Evolutionary conservation across 2,329 filamentous ascomycete genomes (phyloP), one percentile per base, ranked within the genome.

Genomic region (Apiospora pterosperma): DNA sequence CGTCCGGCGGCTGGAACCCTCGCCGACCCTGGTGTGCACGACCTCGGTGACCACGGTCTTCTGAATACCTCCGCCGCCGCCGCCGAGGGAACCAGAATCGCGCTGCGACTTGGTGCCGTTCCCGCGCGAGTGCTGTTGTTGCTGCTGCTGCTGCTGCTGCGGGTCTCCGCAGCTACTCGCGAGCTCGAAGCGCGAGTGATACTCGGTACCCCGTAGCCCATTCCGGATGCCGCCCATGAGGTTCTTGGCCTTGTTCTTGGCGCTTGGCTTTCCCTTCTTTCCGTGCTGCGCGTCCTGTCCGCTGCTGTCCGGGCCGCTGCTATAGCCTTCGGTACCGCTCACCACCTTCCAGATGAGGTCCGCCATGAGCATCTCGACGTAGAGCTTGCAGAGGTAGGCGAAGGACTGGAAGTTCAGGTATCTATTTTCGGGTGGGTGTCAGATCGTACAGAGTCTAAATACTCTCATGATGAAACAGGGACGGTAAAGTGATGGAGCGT

Each of bases 341-440:
- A 72, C 72, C 12, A 74, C 68, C 65, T 74, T 75, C 52, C 66
- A 76, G 69, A 81, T 81, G 21, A 81, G 76, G 64, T 77, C 76
- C 65, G 79, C 78, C 79, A 81, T 81, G 34, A 74, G 76, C 75
- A 81, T 78, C 68, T 81, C 79, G 67, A 81, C 80, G 68, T 81
- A 78, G 42, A 81, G 73, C 65, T 81, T 81, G 62, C 79, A 77
- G 16, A 79, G 72, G 69, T 80, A 81, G 14, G 78, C 79, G 6
- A 81, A 72, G 1, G 79, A 78, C 62, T 80, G 78, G 69, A 81
- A 79, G 67, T 79, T 78, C 25, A 79, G 76, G 67, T 80, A 81
- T 16, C 59, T 64, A 36, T 8, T 31, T 38, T 2, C n/a, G 28
- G 5, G 5, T 4, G 28, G 19, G n/a, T 2, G 8, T 12, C 8